These are phyloP conservation scores for Knoxia roxburghii DNA, from an alignment of 257 asterid genomes.

Conservation along the genomic window DNA sequence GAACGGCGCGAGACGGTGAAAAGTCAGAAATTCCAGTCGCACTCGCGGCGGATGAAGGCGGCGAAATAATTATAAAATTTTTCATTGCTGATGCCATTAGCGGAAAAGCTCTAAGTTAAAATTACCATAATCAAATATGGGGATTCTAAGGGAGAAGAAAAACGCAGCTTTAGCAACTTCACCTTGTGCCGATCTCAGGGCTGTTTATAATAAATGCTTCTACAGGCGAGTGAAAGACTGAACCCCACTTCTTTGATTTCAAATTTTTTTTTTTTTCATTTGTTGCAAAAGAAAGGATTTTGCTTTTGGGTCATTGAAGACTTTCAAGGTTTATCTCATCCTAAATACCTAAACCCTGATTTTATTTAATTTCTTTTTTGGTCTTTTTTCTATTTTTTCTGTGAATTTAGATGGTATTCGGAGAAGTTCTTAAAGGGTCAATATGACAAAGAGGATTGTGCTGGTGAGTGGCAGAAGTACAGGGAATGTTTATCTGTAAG, in stretches of 20 bases:
- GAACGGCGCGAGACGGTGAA: too few species aligned
- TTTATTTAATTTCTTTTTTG: neutral
- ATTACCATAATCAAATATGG: slow-evolving; percentile 31
- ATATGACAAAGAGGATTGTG: slow-evolving; percentile 76
- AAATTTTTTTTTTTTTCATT: neutral
- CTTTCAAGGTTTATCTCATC: neutral
- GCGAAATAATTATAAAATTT: too few species aligned
- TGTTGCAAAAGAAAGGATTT: neutral
- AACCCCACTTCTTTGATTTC: neutral
- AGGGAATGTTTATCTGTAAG: slow-evolving; percentile 74
- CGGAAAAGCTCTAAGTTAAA: too few species aligned
- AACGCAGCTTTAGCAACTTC: slow-evolving; percentile 58
- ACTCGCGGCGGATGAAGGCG: too few species aligned
- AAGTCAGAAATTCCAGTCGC: too few species aligned
- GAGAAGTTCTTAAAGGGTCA: slow-evolving; percentile 90
- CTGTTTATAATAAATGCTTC: slow-evolving; percentile 80
- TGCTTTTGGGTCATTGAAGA: too few species aligned
- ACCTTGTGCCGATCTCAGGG: slow-evolving; percentile 69
- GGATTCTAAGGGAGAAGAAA: slow-evolving; percentile 47
- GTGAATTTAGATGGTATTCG: slow-evolving; percentile 60
- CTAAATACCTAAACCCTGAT: slow-evolving; percentile 17
- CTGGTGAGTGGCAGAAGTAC: slow-evolving; percentile 75
- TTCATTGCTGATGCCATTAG: too few species aligned
- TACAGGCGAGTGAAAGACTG: slow-evolving; percentile 41
- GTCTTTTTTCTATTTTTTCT: neutral